Evolutionary conservation across 352 stramenopile species (phyloP), one percentile per base, ranked within the genome.

Genomic region (Phytophthora rubi): DNA sequence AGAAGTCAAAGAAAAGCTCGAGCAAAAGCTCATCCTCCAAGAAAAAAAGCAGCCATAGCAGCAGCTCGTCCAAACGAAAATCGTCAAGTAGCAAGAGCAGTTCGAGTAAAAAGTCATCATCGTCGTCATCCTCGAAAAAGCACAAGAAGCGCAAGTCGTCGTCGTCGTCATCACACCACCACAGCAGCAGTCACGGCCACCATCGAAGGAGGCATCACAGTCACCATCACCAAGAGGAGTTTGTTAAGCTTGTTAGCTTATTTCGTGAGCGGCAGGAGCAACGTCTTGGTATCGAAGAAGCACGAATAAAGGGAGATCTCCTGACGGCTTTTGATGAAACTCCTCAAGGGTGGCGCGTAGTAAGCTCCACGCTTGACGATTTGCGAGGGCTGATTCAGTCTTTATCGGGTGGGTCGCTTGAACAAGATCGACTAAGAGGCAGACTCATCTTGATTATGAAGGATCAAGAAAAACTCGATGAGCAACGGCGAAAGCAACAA

Each of bases 361-460:
- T 88, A 35, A 91, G 85, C 57, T 94, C 83, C 6, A 88, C 80
- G 21, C 37, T 93, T n/a, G 83, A 91, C 51, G 77, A 76, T 10
- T 77, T 95, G 28, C 79, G 72, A n/a, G 61, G 59, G 32, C 39
- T 95, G 51, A 85, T 90, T 10, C 64, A 85, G 45, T 66, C 77
- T 13, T 70, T 95, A 1, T 71, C 61, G 23, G 83, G 83, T 18
- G 88, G 88, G 23, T 94, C 86, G 0, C 71, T 96, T 49, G 85
- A 93, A 53, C 86, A 95, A 67, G 84, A 96, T 44, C 72, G 87
- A 61, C 58, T 96, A 15, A 76, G 82, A 67, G 85, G 89, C 57
- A 76, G 82, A 3, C 64, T 96, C 32, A 95, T 95, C 49, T 81
- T 80, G 55, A 91, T 96, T 55, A 51, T 93, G 33, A 96, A 96